A percentile compares a stretch with the other conserved stretches of the same genome.
Conservation (phyloP, 306 rosid genomes). For the Prunus padus region DNA sequence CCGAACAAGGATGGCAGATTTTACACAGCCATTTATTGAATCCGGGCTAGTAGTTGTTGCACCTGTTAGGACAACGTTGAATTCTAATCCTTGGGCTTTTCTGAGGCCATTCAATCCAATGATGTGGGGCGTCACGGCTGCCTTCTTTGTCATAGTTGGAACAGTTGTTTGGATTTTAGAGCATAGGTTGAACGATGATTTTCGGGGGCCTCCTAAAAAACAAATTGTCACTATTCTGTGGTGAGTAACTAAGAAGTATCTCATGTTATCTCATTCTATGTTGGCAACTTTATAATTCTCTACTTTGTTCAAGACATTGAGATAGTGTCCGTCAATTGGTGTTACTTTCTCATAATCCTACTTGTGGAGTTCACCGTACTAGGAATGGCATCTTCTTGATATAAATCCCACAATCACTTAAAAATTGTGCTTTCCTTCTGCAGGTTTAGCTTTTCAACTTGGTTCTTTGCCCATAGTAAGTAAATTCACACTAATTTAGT, state of each 20-base stretch:
- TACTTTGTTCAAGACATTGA: neutral
- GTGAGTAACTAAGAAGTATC: slow-evolving; percentile 34
- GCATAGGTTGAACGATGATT: slow-evolving; percentile 85
- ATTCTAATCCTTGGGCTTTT: slow-evolving; percentile 83
- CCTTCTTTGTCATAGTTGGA: slow-evolving; percentile 70
- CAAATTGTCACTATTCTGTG: slow-evolving; percentile 73
- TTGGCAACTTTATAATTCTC: neutral
- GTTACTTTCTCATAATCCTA: neutral
- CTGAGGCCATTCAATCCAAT: slow-evolving; percentile 64
- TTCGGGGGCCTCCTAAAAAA: slow-evolving; percentile 88
- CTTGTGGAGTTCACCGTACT: neutral
- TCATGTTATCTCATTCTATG: neutral
- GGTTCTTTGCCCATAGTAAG: slow-evolving; percentile 92
- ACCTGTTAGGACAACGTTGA: slow-evolving; percentile 40
- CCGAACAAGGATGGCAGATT: slow-evolving; percentile 85
- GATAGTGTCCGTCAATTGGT: neutral
- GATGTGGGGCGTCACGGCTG: slow-evolving; percentile 82
- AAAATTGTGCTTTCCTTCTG: slow-evolving; percentile 5
- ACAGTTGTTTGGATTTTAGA: slow-evolving; percentile 91
- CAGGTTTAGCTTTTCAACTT: slow-evolving; percentile 66
- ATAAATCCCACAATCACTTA: neutral
- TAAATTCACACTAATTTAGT: slow-evolving; percentile 10
- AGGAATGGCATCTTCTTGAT: neutral
- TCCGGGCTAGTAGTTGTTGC: slow-evolving; percentile 94
- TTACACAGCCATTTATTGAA: slow-evolving; percentile 89